A percentile compares a stretch with the other conserved stretches of the same genome.
Evolutionary conservation across 2,329 filamentous ascomycete species (phyloP).

Genomic region (Trichophyton equinum): DNA sequence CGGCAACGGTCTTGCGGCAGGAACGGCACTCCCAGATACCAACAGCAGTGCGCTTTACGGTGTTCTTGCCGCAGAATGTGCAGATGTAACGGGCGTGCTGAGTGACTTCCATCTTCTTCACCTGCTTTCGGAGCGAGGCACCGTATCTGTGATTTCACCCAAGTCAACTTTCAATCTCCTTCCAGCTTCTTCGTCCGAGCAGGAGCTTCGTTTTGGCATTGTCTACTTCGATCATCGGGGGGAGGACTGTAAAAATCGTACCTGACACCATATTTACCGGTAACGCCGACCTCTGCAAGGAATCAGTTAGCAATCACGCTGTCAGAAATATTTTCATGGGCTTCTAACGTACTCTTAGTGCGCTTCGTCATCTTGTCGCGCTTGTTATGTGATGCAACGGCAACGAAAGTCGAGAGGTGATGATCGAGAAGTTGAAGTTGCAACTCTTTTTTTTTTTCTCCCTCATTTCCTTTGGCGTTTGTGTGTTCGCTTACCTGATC

Average conservation of each 20-base stretch:
- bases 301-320: conserved; percentile 20
- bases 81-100: conserved; percentile 96
- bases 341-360: conserved; percentile 54
- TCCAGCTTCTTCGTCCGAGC: background rate
- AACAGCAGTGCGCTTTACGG: conserved; percentile 78
- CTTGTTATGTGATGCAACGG: conserved; percentile 12
- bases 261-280: conserved; percentile 97
- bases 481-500: conserved; percentile 15
- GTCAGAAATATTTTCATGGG: background rate
- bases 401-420: conserved; percentile 8
- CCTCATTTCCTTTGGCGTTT: background rate
- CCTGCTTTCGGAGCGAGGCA: conserved; percentile 97
- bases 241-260: conserved; percentile 39
- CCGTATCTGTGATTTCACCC: conserved; percentile 58
- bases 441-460: background rate
- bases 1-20: conserved; percentile 88
- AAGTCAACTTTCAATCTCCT: background rate
- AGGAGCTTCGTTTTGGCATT: background rate
- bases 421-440: conserved; percentile 9
- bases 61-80: conserved; percentile 97
- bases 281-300: conserved; percentile 73
- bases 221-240: conserved; percentile 3
- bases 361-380: conserved; percentile 76
- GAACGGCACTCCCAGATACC: conserved; percentile 96
- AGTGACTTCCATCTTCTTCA: conserved; percentile 99